Base-by-base conservation (phyloP, 345 rosid species). In the Hibiscus syriacus region DNA sequence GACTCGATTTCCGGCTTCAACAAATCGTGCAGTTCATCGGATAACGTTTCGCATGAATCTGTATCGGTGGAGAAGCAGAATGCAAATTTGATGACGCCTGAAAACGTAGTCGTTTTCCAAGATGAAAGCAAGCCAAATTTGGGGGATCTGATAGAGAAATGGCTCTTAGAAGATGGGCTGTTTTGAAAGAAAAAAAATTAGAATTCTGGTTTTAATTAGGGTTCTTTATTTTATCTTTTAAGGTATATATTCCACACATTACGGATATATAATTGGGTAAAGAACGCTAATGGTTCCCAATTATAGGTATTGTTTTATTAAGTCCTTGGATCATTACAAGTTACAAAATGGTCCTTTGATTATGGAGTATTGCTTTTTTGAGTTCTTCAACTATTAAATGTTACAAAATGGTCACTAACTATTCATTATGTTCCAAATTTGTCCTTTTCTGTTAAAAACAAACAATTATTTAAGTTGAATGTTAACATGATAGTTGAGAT, bases 81-180 rank as follows among this genome's bases (percentile, higher is more conserved):
- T 32, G 36, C 22, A 59, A 50, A 22, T 13, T 41, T 41, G 46
- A 41, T 73, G 66, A 72, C 77, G 52, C 69, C 85, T 11, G 86
- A 80, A 41, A 75, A 73, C 22, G 59, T 74, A 69, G 49, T 70
- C 72, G 54, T 72, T 11, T 75, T 82, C 13, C 83, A 76, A 66
- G 85, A 62, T 62, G 84, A 77, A 70, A 79, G 80, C 77, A 83
- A 80, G 71, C 59, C 81, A 55, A 70, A 25, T 5, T 19, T 58
- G 63, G 80, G 70, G 65, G 45, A 46, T 54, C 17, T 84, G 77
- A 80, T 88, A 17, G 91, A 88, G 84, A 79, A 86, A 72, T 88
- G 95, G 95, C 79, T 84, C 39, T 78, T 83, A 68, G 95, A 88
- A 50, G 95, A 88, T 52, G 78, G 50, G 25, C 72, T 22, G 79